Evolutionary conservation across 352 stramenopile species (phyloP).

Genomic region (Pythium vanterpoolii): DNA sequence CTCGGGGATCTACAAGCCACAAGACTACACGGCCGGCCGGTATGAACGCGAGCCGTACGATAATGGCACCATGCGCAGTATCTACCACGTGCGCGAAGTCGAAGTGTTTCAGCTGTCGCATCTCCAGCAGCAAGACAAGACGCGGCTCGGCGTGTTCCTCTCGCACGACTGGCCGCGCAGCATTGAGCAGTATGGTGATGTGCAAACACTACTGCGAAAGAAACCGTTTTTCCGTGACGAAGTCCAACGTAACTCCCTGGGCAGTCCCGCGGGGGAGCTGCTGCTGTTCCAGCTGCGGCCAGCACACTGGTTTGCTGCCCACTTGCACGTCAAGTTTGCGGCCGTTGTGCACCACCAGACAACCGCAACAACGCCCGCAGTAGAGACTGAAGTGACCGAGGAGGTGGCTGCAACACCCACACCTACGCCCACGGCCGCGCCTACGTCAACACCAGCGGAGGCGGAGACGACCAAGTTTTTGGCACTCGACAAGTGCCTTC

Average conservation of each 20-base stretch:
- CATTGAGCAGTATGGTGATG: slow-evolving; percentile 95
- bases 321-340: slow-evolving; percentile 98
- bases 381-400: not conserved
- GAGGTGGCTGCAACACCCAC: not conserved
- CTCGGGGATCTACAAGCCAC: slow-evolving; percentile 96
- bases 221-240: slow-evolving; percentile 97
- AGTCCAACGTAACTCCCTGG: slow-evolving; percentile 91
- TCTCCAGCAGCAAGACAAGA: slow-evolving; percentile 89
- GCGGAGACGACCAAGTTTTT: slow-evolving; percentile 90
- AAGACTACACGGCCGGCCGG: slow-evolving; percentile 89
- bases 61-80: slow-evolving; percentile 84
- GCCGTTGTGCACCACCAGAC: slow-evolving; percentile 88
- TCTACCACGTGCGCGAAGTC: slow-evolving; percentile 81
- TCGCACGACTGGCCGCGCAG: slow-evolving; percentile 99
- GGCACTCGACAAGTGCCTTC: slow-evolving; percentile 99
- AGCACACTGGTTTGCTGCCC: slow-evolving; percentile 96
- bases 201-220: slow-evolving; percentile 78
- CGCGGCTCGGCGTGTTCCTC: slow-evolving; percentile 90
- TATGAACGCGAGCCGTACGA: slow-evolving; percentile 85
- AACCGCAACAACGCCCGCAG: not conserved
- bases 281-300: slow-evolving; percentile 93
- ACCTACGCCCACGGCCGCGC: too few relatives aligned
- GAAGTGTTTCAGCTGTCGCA: slow-evolving; percentile 92
- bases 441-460: not conserved
- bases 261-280: slow-evolving; percentile 90